Conservation (phyloP, 768 basidiomycete genomes). For the Collybiopsis luxurians region DNA sequence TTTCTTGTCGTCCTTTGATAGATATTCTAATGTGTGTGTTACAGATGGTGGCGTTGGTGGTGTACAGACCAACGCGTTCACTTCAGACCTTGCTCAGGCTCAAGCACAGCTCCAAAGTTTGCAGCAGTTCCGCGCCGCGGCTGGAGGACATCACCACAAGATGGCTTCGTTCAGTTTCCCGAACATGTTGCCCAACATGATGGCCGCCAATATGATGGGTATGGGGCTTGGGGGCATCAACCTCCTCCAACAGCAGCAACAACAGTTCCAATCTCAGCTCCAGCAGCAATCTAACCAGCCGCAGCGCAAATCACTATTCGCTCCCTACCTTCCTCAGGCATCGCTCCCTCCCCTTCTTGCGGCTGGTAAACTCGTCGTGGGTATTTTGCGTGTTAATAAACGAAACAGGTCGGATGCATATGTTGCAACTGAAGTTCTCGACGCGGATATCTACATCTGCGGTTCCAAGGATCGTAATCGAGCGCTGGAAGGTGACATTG, state of each 20-base stretch:
- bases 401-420: conserved; percentile 98
- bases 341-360: conserved; percentile 94
- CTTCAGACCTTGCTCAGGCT: conserved; percentile 90
- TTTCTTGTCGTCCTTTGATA: background rate
- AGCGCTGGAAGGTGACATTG: conserved; percentile 96
- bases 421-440: conserved; percentile 95
- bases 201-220: conserved; percentile 97
- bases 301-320: conserved; percentile 97
- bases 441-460: conserved; percentile 98
- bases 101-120: conserved; percentile 95
- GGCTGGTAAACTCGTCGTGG: conserved; percentile 96
- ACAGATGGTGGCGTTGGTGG: conserved; percentile 76
- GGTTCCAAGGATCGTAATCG: conserved; percentile 99
- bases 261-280: conserved; percentile 92
- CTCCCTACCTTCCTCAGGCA: conserved; percentile 97
- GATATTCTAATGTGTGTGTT: background rate
- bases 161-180: conserved; percentile 98
- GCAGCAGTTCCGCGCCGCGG: conserved; percentile 94
- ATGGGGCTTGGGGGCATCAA: conserved; percentile 79
- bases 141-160: conserved; percentile 93
- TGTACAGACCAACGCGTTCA: conserved; percentile 59
- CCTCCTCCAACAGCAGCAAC: conserved; percentile 89
- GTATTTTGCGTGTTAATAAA: conserved; percentile 96
- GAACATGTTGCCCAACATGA: conserved; percentile 96
- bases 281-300: conserved; percentile 91